Evolutionary conservation across 73 alveolate species (phyloP).

Genomic region (Uronychia setigera): DNA sequence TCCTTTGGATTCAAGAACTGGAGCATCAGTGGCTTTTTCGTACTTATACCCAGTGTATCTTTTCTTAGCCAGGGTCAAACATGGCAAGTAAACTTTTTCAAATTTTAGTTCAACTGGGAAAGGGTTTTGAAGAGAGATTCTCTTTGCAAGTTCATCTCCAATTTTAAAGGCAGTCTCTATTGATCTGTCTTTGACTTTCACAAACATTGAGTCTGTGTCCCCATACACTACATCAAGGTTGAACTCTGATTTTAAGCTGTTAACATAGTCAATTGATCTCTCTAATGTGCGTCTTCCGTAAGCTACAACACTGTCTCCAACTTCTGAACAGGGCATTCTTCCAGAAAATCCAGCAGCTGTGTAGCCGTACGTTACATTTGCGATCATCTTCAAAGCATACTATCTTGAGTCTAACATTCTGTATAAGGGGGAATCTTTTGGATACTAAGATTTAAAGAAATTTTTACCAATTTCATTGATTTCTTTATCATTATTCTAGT

Average conservation of each 20-base stretch:
- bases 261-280: slow-evolving; percentile 74
- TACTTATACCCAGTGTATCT: slow-evolving; percentile 95
- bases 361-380: slow-evolving; percentile 98
- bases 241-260: slow-evolving; percentile 64
- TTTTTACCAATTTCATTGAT: slow-evolving; percentile 72
- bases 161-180: slow-evolving; percentile 88
- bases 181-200: slow-evolving; percentile 78
- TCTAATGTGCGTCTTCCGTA: slow-evolving; percentile 91
- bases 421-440: slow-evolving; percentile 74
- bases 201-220: slow-evolving; percentile 98
- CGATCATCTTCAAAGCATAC: slow-evolving; percentile 90
- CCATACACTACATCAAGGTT: slow-evolving; percentile 98
- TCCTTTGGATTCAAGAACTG: slow-evolving; percentile 95
- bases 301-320: slow-evolving; percentile 97
- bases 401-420: slow-evolving; percentile 89
- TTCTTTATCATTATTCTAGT: slow-evolving; percentile 97
- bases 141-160: slow-evolving; percentile 86
- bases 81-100: slow-evolving; percentile 95
- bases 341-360: slow-evolving; percentile 99
- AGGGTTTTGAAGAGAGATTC: slow-evolving; percentile 84
- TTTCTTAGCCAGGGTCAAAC: slow-evolving; percentile 90
- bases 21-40: slow-evolving; percentile 81
- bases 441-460: slow-evolving; percentile 29
- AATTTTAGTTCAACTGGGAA: slow-evolving; percentile 95
- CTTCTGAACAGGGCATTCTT: slow-evolving; percentile 99